A percentile compares a stretch with the other conserved stretches of the same genome.
Conservation (phyloP, 2,329 filamentous ascomycete species). For the Colletotrichum liriopes region DNA sequence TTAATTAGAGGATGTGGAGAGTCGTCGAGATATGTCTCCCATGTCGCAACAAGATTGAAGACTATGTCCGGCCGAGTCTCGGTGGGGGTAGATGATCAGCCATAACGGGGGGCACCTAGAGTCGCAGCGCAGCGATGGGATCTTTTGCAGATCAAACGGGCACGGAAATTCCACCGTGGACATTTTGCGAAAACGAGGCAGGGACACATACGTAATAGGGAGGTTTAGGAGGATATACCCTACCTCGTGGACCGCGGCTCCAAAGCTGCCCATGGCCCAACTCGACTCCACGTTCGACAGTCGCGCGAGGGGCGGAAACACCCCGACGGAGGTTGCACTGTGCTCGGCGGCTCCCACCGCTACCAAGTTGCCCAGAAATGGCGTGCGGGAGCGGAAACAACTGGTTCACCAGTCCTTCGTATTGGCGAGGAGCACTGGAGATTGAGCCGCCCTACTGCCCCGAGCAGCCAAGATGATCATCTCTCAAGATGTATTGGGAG, state of each 20-base stretch:
- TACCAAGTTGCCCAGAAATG: neutral
- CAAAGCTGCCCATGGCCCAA: neutral
- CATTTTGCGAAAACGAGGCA: slow-evolving; percentile 10
- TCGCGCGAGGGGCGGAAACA: neutral
- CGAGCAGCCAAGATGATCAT: slow-evolving; percentile 25
- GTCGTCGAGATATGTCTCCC: neutral
- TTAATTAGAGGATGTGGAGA: neutral
- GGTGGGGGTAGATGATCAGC: slow-evolving; percentile 1
- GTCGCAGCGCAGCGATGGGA: slow-evolving; percentile 6
- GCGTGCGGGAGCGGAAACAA: neutral
- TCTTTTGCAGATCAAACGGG: neutral
- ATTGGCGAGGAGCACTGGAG: neutral
- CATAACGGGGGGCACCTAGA: neutral
- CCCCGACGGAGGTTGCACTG: neutral
- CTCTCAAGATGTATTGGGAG: slow-evolving; percentile 24
- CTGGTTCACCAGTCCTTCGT: neutral
- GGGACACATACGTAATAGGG: neutral
- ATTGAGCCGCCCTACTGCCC: neutral
- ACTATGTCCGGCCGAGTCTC: neutral
- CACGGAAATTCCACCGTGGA: slow-evolving; percentile 12
- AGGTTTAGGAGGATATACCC: neutral
- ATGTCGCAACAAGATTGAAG: neutral
- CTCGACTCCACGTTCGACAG: neutral
- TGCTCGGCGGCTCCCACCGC: neutral
- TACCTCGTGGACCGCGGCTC: neutral